A percentile compares a stretch with the other conserved stretches of the same genome.
Evolutionary conservation across 345 rosid genomes (phyloP).

Genomic region (Populus alba): DNA sequence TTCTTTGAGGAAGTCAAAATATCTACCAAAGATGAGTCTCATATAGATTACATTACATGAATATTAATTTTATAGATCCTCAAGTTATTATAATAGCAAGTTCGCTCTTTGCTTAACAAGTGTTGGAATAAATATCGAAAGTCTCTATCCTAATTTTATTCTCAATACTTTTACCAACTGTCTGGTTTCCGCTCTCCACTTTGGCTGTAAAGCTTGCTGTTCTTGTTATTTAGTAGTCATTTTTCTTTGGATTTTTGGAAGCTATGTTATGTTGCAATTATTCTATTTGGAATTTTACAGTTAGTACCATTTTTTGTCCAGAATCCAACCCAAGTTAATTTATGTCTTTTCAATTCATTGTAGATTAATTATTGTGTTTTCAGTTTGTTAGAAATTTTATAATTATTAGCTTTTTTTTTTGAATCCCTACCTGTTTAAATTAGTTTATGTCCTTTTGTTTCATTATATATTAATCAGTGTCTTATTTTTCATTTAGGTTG

Average conservation of each 20-base stretch:
- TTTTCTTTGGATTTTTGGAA: neutral
- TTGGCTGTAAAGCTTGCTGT: neutral
- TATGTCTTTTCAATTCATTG: no score
- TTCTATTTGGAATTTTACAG: neutral
- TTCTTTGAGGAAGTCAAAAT: neutral
- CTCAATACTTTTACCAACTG: neutral
- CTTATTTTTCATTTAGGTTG: slow-evolving; percentile 53
- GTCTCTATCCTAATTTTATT: neutral
- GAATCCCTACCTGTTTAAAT: neutral
- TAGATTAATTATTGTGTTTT: neutral
- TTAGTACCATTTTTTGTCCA: no score
- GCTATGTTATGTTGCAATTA: neutral
- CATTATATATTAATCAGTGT: neutral
- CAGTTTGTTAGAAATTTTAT: neutral
- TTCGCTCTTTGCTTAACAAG: neutral
- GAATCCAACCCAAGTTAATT: no score
- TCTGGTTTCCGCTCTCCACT: neutral
- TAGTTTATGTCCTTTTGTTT: neutral
- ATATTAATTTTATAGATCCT: neutral
- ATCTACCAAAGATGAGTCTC: neutral
- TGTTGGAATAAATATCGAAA: neutral
- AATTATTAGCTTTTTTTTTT: neutral
- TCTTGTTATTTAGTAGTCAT: neutral
- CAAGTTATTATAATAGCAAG: neutral
- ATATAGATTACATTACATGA: neutral